Percentiles rank a stretch among this genome's conserved stretches.
Evolutionary conservation across 257 asterid genomes (phyloP).

Genomic region (Solanum sparsipilum): DNA sequence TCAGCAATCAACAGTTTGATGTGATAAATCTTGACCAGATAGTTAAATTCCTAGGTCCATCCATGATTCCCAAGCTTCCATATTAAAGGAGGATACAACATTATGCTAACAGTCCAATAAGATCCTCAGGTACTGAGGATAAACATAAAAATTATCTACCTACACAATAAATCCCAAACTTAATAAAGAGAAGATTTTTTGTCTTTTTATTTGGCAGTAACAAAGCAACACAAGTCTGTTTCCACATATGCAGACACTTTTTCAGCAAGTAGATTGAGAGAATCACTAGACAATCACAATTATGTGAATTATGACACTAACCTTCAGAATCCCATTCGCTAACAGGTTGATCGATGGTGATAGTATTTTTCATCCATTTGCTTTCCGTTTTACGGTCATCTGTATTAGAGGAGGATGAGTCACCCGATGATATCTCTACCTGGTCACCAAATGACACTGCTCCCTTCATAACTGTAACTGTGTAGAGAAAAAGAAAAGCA

Average conservation of each 20-base stretch:
- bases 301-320: conserved; percentile 4
- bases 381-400: conserved; percentile 16
- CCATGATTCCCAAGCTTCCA: background rate
- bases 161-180: background rate
- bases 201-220: background rate
- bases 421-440: conserved; percentile 52
- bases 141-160: background rate
- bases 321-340: conserved; percentile 30
- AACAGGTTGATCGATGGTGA: conserved; percentile 10
- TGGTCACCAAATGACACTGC: conserved; percentile 27
- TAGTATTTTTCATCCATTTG: background rate
- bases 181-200: background rate
- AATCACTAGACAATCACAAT: background rate
- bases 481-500: background rate
- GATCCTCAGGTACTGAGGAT: background rate
- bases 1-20: background rate
- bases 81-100: background rate
- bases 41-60: background rate
- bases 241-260: background rate
- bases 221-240: background rate
- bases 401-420: conserved; percentile 21
- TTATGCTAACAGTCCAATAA: background rate
- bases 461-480: conserved; percentile 15
- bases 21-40: background rate
- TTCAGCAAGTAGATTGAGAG: background rate